phyloP scores from a whole-genome alignment of 2,329 filamentous ascomycete species.

The Botrytis pseudocinerea region DNA sequence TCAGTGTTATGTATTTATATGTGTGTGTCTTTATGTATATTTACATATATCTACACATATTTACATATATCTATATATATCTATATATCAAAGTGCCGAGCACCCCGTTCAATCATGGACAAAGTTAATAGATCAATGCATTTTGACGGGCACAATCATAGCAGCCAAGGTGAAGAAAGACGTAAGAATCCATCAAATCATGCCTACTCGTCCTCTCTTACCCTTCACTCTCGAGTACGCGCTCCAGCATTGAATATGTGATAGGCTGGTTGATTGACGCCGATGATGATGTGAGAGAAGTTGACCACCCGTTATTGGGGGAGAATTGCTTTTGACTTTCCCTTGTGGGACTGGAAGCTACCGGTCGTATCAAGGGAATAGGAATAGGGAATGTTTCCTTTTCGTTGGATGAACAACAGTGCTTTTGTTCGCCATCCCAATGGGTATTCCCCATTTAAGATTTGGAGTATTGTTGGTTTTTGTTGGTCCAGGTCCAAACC shows the following conservation, averaged over 20 bases:
- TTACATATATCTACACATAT: neutral
- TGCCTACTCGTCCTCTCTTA: accelerated
- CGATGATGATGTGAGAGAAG: neutral
- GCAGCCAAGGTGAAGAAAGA: neutral
- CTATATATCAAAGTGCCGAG: too few species aligned
- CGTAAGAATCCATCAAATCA: neutral
- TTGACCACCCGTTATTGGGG: neutral
- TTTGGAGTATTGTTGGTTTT: conserved; percentile 2
- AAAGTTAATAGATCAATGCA: neutral
- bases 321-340: neutral
- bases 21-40: neutral
- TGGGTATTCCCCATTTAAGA: neutral
- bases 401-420: neutral
- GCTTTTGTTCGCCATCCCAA: neutral
- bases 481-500: too few species aligned
- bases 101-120: accelerated
- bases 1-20: too few species aligned
- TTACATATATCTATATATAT: too few species aligned
- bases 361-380: neutral
- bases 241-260: too few species aligned
- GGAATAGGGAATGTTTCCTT: neutral
- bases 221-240: neutral
- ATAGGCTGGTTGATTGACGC: neutral
- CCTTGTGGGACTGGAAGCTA: neutral
- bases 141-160: neutral